These are phyloP conservation scores for Penicillium sp. DNA, from an alignment of 2,329 filamentous ascomycete species.

Conservation along the genomic window DNA sequence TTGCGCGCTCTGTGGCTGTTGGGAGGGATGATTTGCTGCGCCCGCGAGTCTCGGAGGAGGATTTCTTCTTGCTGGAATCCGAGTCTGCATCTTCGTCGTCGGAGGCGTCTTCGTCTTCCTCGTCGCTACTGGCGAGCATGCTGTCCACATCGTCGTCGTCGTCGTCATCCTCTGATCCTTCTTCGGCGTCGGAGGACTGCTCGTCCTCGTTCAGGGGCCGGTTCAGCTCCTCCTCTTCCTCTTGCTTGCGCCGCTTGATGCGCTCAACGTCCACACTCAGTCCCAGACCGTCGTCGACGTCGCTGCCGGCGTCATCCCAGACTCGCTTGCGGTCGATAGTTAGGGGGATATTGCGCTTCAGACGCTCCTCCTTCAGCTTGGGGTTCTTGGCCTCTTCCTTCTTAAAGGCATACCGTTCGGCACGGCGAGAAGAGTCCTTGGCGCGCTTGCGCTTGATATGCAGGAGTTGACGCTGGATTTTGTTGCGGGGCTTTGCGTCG, in stretches of 20 bases:
- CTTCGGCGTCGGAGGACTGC: too few species aligned
- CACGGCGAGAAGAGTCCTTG: conserved; percentile 63
- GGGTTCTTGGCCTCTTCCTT: conserved; percentile 81
- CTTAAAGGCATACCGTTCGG: conserved; percentile 67
- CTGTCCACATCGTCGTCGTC: conserved; percentile 42
- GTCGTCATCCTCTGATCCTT: too few species aligned
- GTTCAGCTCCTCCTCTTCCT: conserved; percentile 37
- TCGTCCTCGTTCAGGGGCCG: conserved; percentile 38
- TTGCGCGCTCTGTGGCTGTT: conserved; percentile 42
- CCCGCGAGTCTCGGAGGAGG: too few species aligned
- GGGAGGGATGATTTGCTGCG: conserved; percentile 30
- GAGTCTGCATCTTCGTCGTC: too few species aligned
- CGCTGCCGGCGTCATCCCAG: conserved; percentile 67
- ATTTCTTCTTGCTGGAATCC: too few species aligned
- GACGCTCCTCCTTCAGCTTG: conserved; percentile 60
- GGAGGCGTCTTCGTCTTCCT: conserved; percentile 28
- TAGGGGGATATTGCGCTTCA: conserved; percentile 67
- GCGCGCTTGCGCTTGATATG: conserved; percentile 72
- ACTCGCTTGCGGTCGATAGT: conserved; percentile 81
- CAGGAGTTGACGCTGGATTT: too few species aligned
- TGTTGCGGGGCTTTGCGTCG: too few species aligned
- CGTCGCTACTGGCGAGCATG: too few species aligned
- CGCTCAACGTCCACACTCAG: conserved; percentile 43
- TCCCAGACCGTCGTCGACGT: conserved; percentile 40
- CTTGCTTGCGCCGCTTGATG: conserved; percentile 41